Base-by-base conservation (phyloP, 2,329 filamentous ascomycete species). In the Exophiala xenobiotica region DNA sequence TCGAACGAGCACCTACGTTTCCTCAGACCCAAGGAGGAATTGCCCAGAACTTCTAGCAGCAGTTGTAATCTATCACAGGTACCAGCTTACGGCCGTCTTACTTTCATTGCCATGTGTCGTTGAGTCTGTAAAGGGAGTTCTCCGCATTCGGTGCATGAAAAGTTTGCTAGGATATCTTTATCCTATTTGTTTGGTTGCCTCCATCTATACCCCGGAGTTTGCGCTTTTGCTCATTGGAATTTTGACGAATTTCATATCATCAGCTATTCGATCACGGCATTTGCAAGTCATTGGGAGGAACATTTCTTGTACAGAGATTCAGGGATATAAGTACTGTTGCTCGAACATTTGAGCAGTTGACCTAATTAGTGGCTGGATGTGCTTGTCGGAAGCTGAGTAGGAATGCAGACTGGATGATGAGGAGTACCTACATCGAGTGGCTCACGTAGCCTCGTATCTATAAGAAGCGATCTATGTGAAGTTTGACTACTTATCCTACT, bases 11-110 rank as follows among this genome's bases (percentile, higher is more conserved):
- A 2, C 82, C 88, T 38, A 88, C 93, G 57, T 95, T 88, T 64
- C 91, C 92, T 8, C 89, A 95, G 66, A 53, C 31, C 7, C 90
- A 95, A 74, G 83, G 82, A 26, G 93, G 93, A 53, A 96, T 99
- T 64, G 88, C 93, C 24, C 93, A 97, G 72, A 99, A 99, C 71
- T 99, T 99, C 65, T 97, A 81, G 58, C n/a, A n/a, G n/a, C n/a
- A n/a, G n/a, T n/a, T n/a, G n/a, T n/a, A n/a, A n/a, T n/a, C n/a
- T n/a, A n/a, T n/a, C n/a, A n/a, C n/a, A n/a, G n/a, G n/a, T n/a
- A n/a, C n/a, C n/a, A n/a, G n/a, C n/a, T n/a, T n/a, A n/a, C n/a
- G n/a, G n/a, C n/a, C n/a, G n/a, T n/a, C n/a, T n/a, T n/a, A n/a
- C n/a, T n/a, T n/a, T 35, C 4, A 3, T 35, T 35, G 5, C 27